Evolutionary conservation across 768 basidiomycete species (phyloP).

Genomic region (Grammothele lineata): DNA sequence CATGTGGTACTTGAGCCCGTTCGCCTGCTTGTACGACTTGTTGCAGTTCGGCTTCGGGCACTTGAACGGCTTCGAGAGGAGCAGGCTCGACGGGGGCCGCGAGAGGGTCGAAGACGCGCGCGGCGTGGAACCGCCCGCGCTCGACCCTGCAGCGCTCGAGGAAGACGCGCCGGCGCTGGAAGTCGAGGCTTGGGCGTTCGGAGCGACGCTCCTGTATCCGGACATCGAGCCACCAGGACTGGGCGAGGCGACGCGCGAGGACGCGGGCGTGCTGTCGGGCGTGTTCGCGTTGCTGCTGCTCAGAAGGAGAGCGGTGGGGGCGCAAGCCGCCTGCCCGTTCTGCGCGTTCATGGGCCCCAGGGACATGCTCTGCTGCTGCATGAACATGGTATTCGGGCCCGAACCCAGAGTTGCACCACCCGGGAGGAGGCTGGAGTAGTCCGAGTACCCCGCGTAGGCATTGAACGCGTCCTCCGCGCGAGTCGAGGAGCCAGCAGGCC

Average conservation of each 20-base stretch:
- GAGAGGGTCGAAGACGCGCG: slow-evolving; percentile 45
- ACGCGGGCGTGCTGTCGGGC: slow-evolving; percentile 43
- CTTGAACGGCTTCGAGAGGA: slow-evolving; percentile 81
- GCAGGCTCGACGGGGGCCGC: slow-evolving; percentile 51
- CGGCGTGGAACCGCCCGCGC: slow-evolving; percentile 22
- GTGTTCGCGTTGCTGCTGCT: slow-evolving; percentile 39
- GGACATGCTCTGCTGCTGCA: slow-evolving; percentile 41
- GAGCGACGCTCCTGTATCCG: slow-evolving; percentile 18
- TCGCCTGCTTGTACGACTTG: slow-evolving; percentile 95
- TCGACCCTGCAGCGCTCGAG: slow-evolving; percentile 19
- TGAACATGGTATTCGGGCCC: slow-evolving; percentile 13
- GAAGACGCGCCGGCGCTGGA: slow-evolving; percentile 18
- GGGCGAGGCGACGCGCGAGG: slow-evolving; percentile 40
- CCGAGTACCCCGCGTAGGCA: slow-evolving; percentile 61
- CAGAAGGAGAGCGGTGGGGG: slow-evolving; percentile 65
- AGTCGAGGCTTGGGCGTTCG: slow-evolving; percentile 25
- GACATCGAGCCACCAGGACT: slow-evolving; percentile 19
- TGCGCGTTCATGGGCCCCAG: slow-evolving; percentile 16
- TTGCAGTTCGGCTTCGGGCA: slow-evolving; percentile 96
- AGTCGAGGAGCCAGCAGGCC: slow-evolving; percentile 25
- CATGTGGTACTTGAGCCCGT: slow-evolving; percentile 92
- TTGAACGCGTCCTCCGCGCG: slow-evolving; percentile 56
- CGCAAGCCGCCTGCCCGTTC: slow-evolving; percentile 38
- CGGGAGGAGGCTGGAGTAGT: slow-evolving; percentile 61
- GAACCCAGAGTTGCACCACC: slow-evolving; percentile 27